These are phyloP conservation scores for Lagenidium sp. DNA, from an alignment of 352 stramenopile species.

Conservation along the genomic window DNA sequence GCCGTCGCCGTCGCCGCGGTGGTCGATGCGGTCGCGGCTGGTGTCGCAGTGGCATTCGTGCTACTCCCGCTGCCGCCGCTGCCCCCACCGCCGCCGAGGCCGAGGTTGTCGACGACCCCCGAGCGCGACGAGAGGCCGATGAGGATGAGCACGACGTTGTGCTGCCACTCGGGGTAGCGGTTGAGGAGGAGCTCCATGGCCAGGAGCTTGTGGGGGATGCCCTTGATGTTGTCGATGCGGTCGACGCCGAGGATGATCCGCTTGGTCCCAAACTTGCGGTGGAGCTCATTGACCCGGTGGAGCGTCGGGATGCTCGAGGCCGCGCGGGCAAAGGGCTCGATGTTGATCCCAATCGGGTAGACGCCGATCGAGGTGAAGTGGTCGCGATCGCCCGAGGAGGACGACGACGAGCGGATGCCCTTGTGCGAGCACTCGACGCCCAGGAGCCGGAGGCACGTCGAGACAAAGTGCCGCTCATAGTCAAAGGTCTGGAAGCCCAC, in stretches of 20 bases:
- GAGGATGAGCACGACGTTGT: conserved; percentile 93
- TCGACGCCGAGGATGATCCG: conserved; percentile 82
- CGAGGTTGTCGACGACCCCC: conserved; percentile 25
- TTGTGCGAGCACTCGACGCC: conserved; percentile 67
- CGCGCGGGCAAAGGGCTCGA: conserved; percentile 69
- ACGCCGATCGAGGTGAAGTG: conserved; percentile 85
- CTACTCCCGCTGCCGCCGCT: neutral
- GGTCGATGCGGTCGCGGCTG: neutral
- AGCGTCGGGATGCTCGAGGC: conserved; percentile 45
- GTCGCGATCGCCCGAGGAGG: conserved; percentile 28
- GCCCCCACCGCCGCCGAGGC: conserved; percentile 1
- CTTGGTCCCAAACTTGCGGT: conserved; percentile 71
- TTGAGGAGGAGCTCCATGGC: conserved; percentile 83
- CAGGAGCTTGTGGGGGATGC: conserved; percentile 84
- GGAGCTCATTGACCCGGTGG: conserved; percentile 57
- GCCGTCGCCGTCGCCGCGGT: neutral
- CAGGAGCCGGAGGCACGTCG: conserved; percentile 68
- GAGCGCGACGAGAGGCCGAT: conserved; percentile 92
- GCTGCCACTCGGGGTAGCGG: conserved; percentile 86
- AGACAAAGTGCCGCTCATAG: conserved; percentile 84
- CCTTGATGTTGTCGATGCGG: conserved; percentile 85
- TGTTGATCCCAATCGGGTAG: conserved; percentile 81
- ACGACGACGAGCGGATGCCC: conserved; percentile 57
- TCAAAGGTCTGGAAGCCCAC: conserved; percentile 88
- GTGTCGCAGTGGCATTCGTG: neutral